These are phyloP conservation scores for Suhomyces sp. DNA, from an alignment of 805 yeast genomes.

Conservation along the genomic window DNA sequence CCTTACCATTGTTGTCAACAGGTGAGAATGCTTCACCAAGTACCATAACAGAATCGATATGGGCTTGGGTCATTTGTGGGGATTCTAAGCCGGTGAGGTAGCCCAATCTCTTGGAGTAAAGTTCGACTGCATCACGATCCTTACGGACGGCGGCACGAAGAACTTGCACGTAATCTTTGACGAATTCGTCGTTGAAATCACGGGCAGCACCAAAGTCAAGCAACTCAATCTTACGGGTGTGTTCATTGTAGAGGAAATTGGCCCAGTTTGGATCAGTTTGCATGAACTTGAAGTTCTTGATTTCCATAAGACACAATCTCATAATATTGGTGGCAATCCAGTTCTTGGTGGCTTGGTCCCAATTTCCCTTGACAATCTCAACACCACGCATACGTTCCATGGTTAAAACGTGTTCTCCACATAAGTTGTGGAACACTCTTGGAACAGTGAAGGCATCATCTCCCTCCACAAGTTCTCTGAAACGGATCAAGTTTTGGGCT, in stretches of 20 bases:
- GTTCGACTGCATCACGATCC: slow-evolving; percentile 63
- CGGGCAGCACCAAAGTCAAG: slow-evolving; percentile 96
- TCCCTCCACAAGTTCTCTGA: slow-evolving; percentile 52
- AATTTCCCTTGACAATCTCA: slow-evolving; percentile 75
- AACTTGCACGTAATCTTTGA: slow-evolving; percentile 64
- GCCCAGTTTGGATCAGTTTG: slow-evolving; percentile 99
- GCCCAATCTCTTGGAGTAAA: slow-evolving; percentile 72
- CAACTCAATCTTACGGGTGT: slow-evolving; percentile 74
- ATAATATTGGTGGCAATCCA: slow-evolving; percentile 84
- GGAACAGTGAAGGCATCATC: slow-evolving; percentile 78
- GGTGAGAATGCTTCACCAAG: slow-evolving; percentile 89
- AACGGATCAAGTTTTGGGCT: slow-evolving; percentile 71
- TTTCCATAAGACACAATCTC: slow-evolving; percentile 83
- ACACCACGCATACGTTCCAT: slow-evolving; percentile 86
- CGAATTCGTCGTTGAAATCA: slow-evolving; percentile 67
- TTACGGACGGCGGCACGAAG: slow-evolving; percentile 71
- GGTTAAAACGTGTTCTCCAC: slow-evolving; percentile 81
- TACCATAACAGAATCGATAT: slow-evolving; percentile 84
- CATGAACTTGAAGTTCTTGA: slow-evolving; percentile 84
- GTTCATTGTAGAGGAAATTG: slow-evolving; percentile 78
- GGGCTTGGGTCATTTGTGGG: slow-evolving; percentile 84
- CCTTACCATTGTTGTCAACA: slow-evolving; percentile 42
- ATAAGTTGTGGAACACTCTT: slow-evolving; percentile 68
- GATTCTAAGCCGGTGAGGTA: slow-evolving; percentile 91
- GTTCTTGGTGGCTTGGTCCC: slow-evolving; percentile 71